These are phyloP conservation scores for Collybiopsis confluens DNA, from an alignment of 768 basidiomycete genomes.

Conservation along the genomic window DNA sequence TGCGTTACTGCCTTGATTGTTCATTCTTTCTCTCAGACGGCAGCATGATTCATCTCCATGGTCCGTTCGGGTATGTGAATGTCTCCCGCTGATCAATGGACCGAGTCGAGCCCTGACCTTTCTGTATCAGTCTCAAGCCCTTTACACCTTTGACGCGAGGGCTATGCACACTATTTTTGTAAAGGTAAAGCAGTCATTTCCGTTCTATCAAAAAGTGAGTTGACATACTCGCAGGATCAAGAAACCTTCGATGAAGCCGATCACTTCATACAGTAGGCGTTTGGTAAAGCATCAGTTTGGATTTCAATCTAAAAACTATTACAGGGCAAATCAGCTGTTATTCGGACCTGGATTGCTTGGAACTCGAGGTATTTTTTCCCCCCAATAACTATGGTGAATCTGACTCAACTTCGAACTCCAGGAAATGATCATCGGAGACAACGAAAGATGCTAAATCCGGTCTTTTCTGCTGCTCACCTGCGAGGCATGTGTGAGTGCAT, in stretches of 20 bases:
- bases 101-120: no score
- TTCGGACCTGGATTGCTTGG: conserved; percentile 1
- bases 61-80: no score
- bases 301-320: not conserved
- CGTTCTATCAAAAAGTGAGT: not conserved
- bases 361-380: not conserved
- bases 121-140: not conserved
- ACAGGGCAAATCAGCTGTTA: not conserved
- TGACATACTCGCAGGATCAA: not conserved
- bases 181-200: not conserved
- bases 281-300: not conserved
- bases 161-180: conserved; percentile 5
- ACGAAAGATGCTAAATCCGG: conserved; percentile 30
- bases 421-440: conserved; percentile 25
- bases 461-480: conserved; percentile 29
- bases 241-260: conserved; percentile 1
- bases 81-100: no score
- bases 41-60: not conserved
- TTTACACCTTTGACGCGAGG: conserved; percentile 1
- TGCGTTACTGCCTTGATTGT: not conserved
- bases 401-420: not conserved
- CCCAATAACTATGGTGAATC: not conserved
- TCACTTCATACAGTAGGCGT: not conserved
- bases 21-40: not conserved
- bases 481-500: conserved; percentile 24